phyloP scores from a whole-genome alignment of 1,284 basidiomycete genomes.

The Coniophora puteana region DNA sequence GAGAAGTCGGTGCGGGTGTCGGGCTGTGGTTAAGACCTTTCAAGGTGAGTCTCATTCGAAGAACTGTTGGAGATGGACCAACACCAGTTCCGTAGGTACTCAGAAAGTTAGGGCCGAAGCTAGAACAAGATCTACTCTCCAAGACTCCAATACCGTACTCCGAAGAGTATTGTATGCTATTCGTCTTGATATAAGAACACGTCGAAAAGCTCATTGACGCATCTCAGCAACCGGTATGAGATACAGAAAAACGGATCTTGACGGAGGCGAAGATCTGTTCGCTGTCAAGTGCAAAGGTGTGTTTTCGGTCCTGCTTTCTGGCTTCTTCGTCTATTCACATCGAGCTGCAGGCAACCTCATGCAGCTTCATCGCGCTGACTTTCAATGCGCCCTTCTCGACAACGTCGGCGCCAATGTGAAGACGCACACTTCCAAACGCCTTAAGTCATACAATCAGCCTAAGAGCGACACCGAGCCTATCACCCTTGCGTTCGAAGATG shows the following conservation, averaged over 20 bases:
- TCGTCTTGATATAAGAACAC: neutral
- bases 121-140: conserved; percentile 42
- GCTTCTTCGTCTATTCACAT: conserved; percentile 4
- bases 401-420: conserved; percentile 27
- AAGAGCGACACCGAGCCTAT: too few species aligned
- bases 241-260: conserved; percentile 50
- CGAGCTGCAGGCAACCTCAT: conserved; percentile 33
- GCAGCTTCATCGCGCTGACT: conserved; percentile 40
- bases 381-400: conserved; percentile 35
- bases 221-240: conserved; percentile 37
- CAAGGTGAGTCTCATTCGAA: conserved; percentile 11
- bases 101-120: conserved; percentile 33
- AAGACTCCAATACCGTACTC: conserved; percentile 34
- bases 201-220: conserved; percentile 7
- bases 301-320: too few species aligned
- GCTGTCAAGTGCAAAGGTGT: conserved; percentile 44
- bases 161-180: conserved; percentile 31
- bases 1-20: conserved; percentile 55
- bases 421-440: conserved; percentile 34
- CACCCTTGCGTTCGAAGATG: conserved; percentile 40
- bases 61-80: conserved; percentile 4
- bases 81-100: conserved; percentile 44
- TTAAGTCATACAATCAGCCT: conserved; percentile 34
- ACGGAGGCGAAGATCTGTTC: conserved; percentile 43
- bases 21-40: conserved; percentile 46